phyloP scores from a whole-genome alignment of 306 rosid species.

The Malus orientalis region DNA sequence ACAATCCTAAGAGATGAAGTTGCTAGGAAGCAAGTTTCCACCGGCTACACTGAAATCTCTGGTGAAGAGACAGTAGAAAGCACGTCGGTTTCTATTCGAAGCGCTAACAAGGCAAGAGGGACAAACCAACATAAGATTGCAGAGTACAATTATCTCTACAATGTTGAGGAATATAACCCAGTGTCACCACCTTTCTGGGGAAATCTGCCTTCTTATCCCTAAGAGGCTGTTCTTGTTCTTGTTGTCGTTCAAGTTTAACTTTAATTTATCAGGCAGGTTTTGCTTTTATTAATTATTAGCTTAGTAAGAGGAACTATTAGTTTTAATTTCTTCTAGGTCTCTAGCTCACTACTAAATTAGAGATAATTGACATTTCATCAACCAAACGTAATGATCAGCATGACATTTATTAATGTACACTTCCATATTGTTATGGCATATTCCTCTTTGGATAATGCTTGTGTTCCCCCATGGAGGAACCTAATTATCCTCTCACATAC shows the following conservation, averaged over 20 bases:
- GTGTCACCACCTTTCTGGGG: conserved; percentile 61
- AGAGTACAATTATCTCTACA: conserved; percentile 45
- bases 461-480: too few relatives aligned
- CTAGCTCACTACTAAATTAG: background rate
- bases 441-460: too few relatives aligned
- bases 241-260: background rate
- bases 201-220: conserved; percentile 51
- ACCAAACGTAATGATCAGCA: background rate
- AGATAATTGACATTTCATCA: background rate
- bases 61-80: conserved; percentile 82
- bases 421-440: background rate
- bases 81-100: conserved; percentile 45
- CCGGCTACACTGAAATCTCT: conserved; percentile 55
- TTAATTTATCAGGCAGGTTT: background rate
- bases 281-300: background rate
- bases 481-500: too few relatives aligned
- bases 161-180: conserved; percentile 50
- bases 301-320: background rate
- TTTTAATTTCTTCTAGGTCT: background rate
- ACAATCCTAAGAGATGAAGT: conserved; percentile 57
- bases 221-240: background rate
- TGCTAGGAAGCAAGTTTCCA: conserved; percentile 42
- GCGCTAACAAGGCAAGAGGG: conserved; percentile 32
- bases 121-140: conserved; percentile 27
- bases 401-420: background rate